Base-by-base conservation (phyloP, 1,139 yeast species). In the Yamadazyma sp. region DNA sequence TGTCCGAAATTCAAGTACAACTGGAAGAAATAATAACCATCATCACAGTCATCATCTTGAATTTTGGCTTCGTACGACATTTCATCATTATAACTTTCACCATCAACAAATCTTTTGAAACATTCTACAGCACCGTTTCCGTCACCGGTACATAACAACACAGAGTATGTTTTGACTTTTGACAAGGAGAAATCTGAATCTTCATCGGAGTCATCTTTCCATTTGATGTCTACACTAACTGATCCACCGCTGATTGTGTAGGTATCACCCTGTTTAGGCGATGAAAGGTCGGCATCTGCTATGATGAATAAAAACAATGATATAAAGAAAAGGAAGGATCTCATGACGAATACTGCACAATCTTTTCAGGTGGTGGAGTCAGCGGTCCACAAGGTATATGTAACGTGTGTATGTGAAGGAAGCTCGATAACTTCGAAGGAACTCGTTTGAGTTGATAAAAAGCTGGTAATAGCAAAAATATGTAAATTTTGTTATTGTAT, bases 1-100 rank as follows among this genome's bases (percentile, higher is more conserved):
- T 57, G 59, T 2, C 51, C 38, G 41, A 64, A 71, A 8, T 52
- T 44, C 9, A 76, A 59, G 48, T 70, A 78, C 29, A 89, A 57
- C 62, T 89, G 96, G 48, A 89, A 63, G 57, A 64, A 88, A 59
- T 75, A 89, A 43, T 64, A 64, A 18, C 97, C 97, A 54, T 73
- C 64, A 4, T 78, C 76, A 26, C 78, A 84, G 11, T 53, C 53
- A 13, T 67, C 44, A 1, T 76, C 59, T 6, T 66, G 64, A 37
- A 83, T 57, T 1, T 56, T 37, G 3, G 79, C 76, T 0, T 67
- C 56, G 49, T 72, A 73, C 1, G 64, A 43, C 9, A 35, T 35
- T 13, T 33, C 38, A 8, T 35, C 37, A 14, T 29, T 31, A 40
- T 64, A 53, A 8, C 32, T 51, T 8, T 52, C 35, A 3, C 51